Evolutionary conservation across 805 yeast species (phyloP), one percentile per base, ranked within the genome.

Genomic region (Saccharomycopsis selenospora): DNA sequence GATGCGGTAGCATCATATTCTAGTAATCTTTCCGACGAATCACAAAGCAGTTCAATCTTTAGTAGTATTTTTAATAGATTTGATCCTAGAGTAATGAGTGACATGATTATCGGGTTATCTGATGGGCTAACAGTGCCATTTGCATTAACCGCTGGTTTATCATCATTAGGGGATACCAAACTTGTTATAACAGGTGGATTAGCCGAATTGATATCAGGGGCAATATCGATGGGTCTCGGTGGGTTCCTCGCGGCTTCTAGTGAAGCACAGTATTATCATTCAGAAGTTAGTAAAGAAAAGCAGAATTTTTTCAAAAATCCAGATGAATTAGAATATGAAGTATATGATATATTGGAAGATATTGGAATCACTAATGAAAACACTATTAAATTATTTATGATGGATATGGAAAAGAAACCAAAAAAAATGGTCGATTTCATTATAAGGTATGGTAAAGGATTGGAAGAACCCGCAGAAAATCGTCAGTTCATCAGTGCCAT

Each of bases 121-220:
- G 99, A 91, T 64, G 99, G 99, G 3, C 75, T 91, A 56, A 91
- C 98, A 0, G 99, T 91, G 36, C 99, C 99, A n/a, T 91, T 91
- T 72, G 99, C 99, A 1, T 75, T 93, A 57, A 93, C 98, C 1
- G 98, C 99, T 0, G 99, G 98, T 43, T 74, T 91, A 48, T 84
- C 95, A 1, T 82, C 95, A 1, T 74, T 91, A 46, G 99, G 99
- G 46, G 85, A 87, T 64, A 71, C 96, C 14, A 84, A 78, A 63
- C 75, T 91, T 55, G 99, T 91, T 45, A 89, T 91, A 53, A 89
- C 98, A 24, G 99, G 98, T 73, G 99, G 98, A 22, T 78, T 91
- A 76, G 98, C 98, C 7, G 99, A 91, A 70, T 77, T 91, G 57
- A 95, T 91, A 3, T 85, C 96, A 4, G 99, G 99, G 43, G 95